Conservation (phyloP, 768 basidiomycete species). For the Obba rivulosa region DNA sequence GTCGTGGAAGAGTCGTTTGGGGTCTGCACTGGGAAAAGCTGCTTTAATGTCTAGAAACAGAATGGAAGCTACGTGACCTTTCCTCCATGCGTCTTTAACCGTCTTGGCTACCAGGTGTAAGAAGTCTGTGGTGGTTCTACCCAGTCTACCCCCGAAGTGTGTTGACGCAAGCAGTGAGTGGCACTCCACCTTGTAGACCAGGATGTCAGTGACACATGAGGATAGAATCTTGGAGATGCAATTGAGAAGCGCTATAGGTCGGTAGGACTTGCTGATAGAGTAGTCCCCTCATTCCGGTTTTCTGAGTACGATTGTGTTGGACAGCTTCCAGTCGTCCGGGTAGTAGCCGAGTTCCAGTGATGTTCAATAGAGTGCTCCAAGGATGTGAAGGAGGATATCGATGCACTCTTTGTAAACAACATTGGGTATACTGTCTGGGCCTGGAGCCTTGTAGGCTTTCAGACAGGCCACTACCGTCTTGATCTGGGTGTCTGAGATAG, state of each 20-base stretch:
- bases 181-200: constrained; percentile 5
- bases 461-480: constrained; percentile 20
- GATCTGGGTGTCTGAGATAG: constrained; percentile 25
- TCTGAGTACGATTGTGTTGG: constrained; percentile 24
- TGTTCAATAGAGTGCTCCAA: constrained; percentile 25
- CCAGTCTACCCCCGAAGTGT: constrained; percentile 23
- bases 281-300: constrained; percentile 33
- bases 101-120: constrained; percentile 18
- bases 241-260: constrained; percentile 29
- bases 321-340: constrained; percentile 24
- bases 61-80: constrained; percentile 2
- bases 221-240: constrained; percentile 19
- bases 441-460: constrained; percentile 30
- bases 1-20: constrained; percentile 12
- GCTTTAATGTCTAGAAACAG: constrained; percentile 30
- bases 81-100: constrained; percentile 20
- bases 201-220: constrained; percentile 13
- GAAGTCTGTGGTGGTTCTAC: constrained; percentile 20
- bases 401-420: constrained; percentile 24
- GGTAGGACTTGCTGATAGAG: constrained; percentile 24
- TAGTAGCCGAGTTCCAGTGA: constrained; percentile 20
- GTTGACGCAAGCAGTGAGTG: constrained; percentile 6
- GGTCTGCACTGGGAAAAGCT: constrained; percentile 21
- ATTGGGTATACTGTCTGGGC: constrained; percentile 27
- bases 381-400: constrained; percentile 18